Conservation (phyloP, 352 stramenopile genomes). For the Phytophthora tentaculata region DNA sequence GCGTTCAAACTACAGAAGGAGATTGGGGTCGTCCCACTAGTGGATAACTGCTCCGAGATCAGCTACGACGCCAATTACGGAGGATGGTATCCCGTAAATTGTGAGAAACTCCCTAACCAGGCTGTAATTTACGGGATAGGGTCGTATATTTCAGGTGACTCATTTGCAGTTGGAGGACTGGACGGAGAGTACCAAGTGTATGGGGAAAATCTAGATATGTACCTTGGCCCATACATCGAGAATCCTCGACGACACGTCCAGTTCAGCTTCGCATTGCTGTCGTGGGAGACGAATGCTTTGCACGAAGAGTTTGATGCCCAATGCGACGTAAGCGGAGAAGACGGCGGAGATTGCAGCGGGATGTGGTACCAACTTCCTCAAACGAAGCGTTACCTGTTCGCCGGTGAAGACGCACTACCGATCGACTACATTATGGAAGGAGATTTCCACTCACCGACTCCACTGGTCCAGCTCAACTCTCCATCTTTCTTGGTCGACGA, state of each 20-base stretch:
- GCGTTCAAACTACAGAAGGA: constrained; percentile 45
- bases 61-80: constrained; percentile 51
- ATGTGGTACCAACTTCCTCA: constrained; percentile 53
- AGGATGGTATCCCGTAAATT: constrained; percentile 44
- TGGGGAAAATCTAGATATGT: constrained; percentile 17
- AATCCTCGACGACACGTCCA: constrained; percentile 44
- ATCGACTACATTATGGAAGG: constrained; percentile 23
- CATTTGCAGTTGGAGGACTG: constrained; percentile 28
- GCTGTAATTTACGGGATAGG: constrained; percentile 50
- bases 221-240: constrained; percentile 40
- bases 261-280: constrained; percentile 52
- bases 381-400: constrained; percentile 53
- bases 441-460: constrained; percentile 48
- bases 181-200: constrained; percentile 24
- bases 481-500: constrained; percentile 27
- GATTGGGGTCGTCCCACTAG: constrained; percentile 39
- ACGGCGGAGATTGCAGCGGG: constrained; percentile 32
- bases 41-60: constrained; percentile 38
- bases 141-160: constrained; percentile 52
- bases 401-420: constrained; percentile 40
- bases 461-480: constrained; percentile 51
- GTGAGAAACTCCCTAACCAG: constrained; percentile 29
- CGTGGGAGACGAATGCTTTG: constrained; percentile 42
- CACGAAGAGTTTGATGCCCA: constrained; percentile 40
- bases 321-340: constrained; percentile 35